Evolutionary conservation across 768 basidiomycete species (phyloP), one percentile per base, ranked within the genome.

Genomic region (Rubroboletus satanas): DNA sequence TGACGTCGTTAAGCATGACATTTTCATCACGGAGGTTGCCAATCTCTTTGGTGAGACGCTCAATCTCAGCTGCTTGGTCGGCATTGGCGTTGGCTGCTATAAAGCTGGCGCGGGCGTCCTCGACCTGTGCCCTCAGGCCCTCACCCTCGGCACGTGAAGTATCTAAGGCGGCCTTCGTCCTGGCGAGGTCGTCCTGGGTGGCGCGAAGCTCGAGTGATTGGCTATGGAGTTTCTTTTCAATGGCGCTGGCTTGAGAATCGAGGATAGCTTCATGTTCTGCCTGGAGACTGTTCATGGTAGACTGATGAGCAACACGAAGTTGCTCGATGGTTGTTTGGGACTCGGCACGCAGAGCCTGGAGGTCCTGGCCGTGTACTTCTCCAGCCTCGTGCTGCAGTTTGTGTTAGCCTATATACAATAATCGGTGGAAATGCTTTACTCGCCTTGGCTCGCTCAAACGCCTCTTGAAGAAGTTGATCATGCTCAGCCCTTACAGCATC

Each of bases 401-500:
- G 32, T n/a, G 41, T 70, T 49, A 68, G 60, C n/a, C 1, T 12
- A 44, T 29, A 33, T 18, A 26, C 26, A 26, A 26, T 3, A 21
- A 44, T 7, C 4, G 4, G 18, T 2, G n/a, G 32, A 21, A 4
- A 49, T 23, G 21, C 39, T 28, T 36, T 26, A 67, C 74, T 46
- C 59, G 85, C 91, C 82, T 91, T 92, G 17, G 90, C 89, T 44
- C 81, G 83, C 55, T 87, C 81, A 67, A 91, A 90, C 4, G 85
- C 87, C 53, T 88, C 82, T 58, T 84, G 74, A 17, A 91, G 72
- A 41, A 83, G 75, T 47, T 73, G 71, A 14, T 77, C 76, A 57
- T 90, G 85, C 60, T 90, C 86, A 17, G 74, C 78, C 62, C 84
- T 84, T 38, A 89, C 81, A 15, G 64, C 78, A 12, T 84, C 82